Percentiles rank a stretch among this genome's conserved stretches.
These are phyloP conservation scores for Sordaria brevicollis DNA, from an alignment of 495 filamentous ascomycete species.

Conservation along the genomic window DNA sequence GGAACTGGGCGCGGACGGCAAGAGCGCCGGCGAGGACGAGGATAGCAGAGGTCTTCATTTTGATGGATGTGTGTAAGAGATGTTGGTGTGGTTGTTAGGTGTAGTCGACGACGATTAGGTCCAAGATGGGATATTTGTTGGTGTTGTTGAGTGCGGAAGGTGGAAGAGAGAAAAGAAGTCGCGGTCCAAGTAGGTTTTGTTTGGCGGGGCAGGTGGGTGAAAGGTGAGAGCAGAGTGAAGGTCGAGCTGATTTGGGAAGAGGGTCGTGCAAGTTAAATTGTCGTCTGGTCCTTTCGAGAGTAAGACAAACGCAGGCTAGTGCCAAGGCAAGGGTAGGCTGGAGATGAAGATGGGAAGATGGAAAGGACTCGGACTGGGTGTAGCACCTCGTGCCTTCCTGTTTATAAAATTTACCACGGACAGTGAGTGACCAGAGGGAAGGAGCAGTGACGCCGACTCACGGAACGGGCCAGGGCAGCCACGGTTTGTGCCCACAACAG, in stretches of 20 bases:
- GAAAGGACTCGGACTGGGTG: background rate
- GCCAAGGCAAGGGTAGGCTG: background rate
- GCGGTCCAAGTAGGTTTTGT: background rate
- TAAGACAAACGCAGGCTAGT: background rate
- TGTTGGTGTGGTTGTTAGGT: background rate
- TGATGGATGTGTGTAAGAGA: slow-evolving; percentile 13
- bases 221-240: background rate
- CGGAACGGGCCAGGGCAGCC: background rate
- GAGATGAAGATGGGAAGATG: background rate
- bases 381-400: background rate
- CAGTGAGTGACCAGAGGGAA: no score
- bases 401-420: background rate
- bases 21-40: slow-evolving; percentile 20
- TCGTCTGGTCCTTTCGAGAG: background rate
- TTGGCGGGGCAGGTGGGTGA: background rate
- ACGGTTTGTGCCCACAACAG: background rate
- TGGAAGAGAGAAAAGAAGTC: background rate
- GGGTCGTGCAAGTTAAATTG: slow-evolving; percentile 1
- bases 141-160: background rate
- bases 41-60: slow-evolving; percentile 30
- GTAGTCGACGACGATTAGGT: background rate
- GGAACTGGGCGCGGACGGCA: slow-evolving; percentile 20
- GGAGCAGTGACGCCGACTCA: no score
- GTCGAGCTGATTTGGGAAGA: background rate
- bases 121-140: background rate